Percentiles rank a stretch among this genome's conserved stretches.
phyloP scores from a whole-genome alignment of 371 early-diverging fungal species.

The Sporodiniella umbellata region DNA sequence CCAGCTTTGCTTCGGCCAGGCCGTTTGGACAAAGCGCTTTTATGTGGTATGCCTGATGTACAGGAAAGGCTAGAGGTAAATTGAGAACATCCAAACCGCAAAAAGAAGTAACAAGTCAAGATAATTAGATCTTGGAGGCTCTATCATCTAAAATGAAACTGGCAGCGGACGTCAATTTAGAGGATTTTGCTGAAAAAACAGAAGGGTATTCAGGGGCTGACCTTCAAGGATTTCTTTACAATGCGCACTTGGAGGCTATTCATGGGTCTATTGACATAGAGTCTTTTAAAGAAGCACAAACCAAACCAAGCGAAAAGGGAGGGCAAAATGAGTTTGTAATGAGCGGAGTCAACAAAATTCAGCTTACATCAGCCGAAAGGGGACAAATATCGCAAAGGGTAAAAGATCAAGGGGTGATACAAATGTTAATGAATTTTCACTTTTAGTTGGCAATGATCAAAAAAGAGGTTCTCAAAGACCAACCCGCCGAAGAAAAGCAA shows the following conservation, averaged over 20 bases:
- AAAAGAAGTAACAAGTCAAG: not conserved
- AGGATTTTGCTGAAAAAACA: conserved; percentile 59
- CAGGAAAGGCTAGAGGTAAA: conserved; percentile 69
- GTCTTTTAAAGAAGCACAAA: conserved; percentile 43
- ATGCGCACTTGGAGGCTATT: conserved; percentile 88
- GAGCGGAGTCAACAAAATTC: conserved; percentile 29
- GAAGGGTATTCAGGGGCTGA: conserved; percentile 91
- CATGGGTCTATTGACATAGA: conserved; percentile 65
- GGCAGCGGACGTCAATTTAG: conserved; percentile 56
- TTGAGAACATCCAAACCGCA: not conserved
- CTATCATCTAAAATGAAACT: conserved; percentile 67
- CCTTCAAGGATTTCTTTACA: conserved; percentile 89
- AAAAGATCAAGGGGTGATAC: conserved; percentile 16
- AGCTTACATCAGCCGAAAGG: conserved; percentile 59
- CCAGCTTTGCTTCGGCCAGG: conserved; percentile 98
- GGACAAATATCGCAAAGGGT: conserved; percentile 59
- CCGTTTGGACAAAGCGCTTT: conserved; percentile 93
- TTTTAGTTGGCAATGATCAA: conserved; percentile 53
- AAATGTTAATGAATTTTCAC: not conserved
- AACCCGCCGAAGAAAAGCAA: conserved; percentile 5
- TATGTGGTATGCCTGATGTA: conserved; percentile 80
- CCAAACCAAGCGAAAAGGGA: conserved; percentile 20
- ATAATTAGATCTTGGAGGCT: conserved; percentile 52
- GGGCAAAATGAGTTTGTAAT: conserved; percentile 33
- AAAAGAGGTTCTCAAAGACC: conserved; percentile 27